Percentiles rank a stretch among this genome's conserved stretches.
Evolutionary conservation across 2,329 filamentous ascomycete species (phyloP).

Genomic region (Fusarium praegraminearum): DNA sequence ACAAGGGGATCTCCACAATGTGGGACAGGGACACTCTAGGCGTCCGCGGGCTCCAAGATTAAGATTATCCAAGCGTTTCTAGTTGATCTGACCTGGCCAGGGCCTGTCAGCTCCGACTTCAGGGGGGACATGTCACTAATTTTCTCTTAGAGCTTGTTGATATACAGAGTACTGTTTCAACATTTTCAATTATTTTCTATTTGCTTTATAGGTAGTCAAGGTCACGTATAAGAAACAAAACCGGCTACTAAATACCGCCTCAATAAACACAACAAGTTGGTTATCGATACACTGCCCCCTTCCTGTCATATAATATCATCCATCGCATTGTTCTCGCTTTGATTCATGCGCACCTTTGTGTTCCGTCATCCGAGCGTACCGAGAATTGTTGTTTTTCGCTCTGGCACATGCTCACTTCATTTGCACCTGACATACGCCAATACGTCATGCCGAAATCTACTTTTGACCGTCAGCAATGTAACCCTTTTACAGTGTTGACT

Average conservation of each 20-base stretch:
- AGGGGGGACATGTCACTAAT: background rate
- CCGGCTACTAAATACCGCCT: background rate
- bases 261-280: background rate
- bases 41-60: constrained; percentile 32
- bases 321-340: background rate
- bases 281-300: background rate
- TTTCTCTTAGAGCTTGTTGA: background rate
- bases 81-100: background rate
- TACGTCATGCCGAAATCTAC: constrained; percentile 33
- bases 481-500: background rate
- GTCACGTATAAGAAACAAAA: background rate
- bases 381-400: constrained; percentile 26
- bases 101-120: background rate
- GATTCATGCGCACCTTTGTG: background rate
- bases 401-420: constrained; percentile 5
- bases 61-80: constrained; percentile 23
- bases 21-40: constrained; percentile 19
- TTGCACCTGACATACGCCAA: constrained; percentile 22
- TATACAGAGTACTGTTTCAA: background rate
- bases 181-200: background rate
- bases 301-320: constrained; percentile 5
- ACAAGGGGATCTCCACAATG: constrained; percentile 9
- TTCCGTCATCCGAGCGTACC: constrained; percentile 19
- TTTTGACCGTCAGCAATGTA: constrained; percentile 8
- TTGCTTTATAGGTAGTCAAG: background rate